Evolutionary conservation across 371 early-diverging fungal species (phyloP), one percentile per base, ranked within the genome.

Genomic region (Capillidium heterosporum): DNA sequence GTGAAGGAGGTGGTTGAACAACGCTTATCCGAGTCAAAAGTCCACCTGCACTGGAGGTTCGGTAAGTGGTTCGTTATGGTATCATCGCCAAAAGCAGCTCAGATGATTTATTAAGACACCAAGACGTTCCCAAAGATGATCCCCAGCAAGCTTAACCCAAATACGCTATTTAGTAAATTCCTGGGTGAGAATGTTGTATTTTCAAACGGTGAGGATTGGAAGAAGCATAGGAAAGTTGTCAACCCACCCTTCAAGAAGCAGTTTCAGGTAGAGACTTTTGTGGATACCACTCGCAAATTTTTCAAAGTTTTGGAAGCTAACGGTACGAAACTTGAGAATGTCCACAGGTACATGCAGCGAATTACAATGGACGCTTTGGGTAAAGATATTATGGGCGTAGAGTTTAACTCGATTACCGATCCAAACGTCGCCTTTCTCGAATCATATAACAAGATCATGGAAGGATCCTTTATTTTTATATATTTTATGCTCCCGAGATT

Each of bases 281-380:
- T 13, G 1, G 15, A 24, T 21, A 21, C 21, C 13, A 31, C 41
- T 19, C 8, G 27, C 23, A 23, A 43, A 11, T 46, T 56, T 1
- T 27, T n/a, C 11, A 35, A 1, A 26, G 27, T 54, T 13, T 23
- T 54, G 19, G 54, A 54, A 63, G 32, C 54, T 60, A 42, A 48
- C 48, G 32, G 57, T 56, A 31, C 61, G 27, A 46, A 64, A 31
- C 60, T 61, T 59, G 63, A 64, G 76, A 76, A 42, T 26, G 29
- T 55, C 2, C 26, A 39, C 24, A 4, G n/a, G 11, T 39, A 24
- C 7, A 39, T 55, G 39, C 55, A 55, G 28, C 17, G 55, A 8
- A 41, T 28, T 28, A 28, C 44, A 21, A 55, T 55, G 42, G 55
- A 55, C 13, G 11, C 24, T 27, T 29, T 55, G 11, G 55, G 43